Evolutionary conservation across 163 green algal species (phyloP).

Genomic region (Scenedesmus sp.): DNA sequence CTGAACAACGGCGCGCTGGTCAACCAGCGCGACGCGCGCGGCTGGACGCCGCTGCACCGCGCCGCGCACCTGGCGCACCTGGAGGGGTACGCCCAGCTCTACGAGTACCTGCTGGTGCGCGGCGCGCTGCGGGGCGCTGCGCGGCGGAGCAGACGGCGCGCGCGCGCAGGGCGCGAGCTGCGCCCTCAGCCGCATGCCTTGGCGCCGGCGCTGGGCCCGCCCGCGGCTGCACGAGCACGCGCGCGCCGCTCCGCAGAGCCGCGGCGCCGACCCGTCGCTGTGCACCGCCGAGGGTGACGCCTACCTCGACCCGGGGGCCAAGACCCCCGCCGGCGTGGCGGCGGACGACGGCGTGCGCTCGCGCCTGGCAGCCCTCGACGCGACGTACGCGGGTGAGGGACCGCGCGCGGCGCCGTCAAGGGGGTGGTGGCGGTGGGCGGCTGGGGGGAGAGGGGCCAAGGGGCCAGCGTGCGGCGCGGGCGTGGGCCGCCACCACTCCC

Average conservation of each 20-base stretch:
- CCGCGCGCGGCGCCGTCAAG: too few relatives aligned
- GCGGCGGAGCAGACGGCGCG: neutral
- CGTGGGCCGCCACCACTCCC: too few relatives aligned
- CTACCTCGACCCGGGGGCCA: constrained; percentile 89
- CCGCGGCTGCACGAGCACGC: neutral
- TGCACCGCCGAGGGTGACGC: constrained; percentile 82
- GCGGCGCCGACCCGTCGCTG: constrained; percentile 88
- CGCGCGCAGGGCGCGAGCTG: too few relatives aligned
- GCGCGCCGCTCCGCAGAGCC: constrained; percentile 75
- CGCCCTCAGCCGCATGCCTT: too few relatives aligned
- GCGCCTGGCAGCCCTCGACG: constrained; percentile 35
- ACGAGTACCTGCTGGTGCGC: constrained; percentile 93
- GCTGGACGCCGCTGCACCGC: constrained; percentile 92
- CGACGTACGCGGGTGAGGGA: constrained; percentile 39
- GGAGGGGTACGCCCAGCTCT: constrained; percentile 94
- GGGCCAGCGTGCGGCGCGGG: too few relatives aligned
- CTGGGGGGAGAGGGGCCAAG: too few relatives aligned
- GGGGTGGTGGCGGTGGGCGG: too few relatives aligned
- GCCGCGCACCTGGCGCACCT: constrained; percentile 91
- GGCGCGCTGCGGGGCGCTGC: neutral
- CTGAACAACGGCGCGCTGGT: constrained; percentile 63
- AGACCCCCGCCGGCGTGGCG: constrained; percentile 73
- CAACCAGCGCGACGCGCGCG: constrained; percentile 90
- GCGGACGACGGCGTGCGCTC: constrained; percentile 15
- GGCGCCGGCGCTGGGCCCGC: neutral